Conservation (phyloP, 2,329 filamentous ascomycete species). For the Teratosphaeria gauchensis region DNA sequence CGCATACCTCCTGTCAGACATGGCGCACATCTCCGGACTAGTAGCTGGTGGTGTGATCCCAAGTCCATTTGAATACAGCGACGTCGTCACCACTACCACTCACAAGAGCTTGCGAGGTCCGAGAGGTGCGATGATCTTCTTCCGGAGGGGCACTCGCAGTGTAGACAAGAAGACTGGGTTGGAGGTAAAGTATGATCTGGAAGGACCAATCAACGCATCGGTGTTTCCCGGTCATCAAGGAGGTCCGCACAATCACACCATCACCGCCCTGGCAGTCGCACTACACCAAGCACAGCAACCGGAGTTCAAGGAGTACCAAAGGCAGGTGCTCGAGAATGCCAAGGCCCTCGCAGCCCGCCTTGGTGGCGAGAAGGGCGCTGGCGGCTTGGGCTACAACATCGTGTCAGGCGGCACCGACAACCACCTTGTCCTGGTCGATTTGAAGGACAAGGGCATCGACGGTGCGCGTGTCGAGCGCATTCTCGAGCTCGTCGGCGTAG, state of each 20-base stretch:
- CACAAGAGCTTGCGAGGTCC: conserved; percentile 96
- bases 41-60: conserved; percentile 87
- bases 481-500: conserved; percentile 94
- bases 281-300: conserved; percentile 83
- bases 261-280: conserved; percentile 87
- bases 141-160: conserved; percentile 79
- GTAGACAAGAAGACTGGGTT: conserved; percentile 77
- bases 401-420: conserved; percentile 95
- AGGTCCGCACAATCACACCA: conserved; percentile 97
- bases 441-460: conserved; percentile 81
- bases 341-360: conserved; percentile 69
- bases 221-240: conserved; percentile 98
- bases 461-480: conserved; percentile 92
- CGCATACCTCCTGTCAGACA: conserved; percentile 79
- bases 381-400: conserved; percentile 73
- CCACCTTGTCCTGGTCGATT: conserved; percentile 85
- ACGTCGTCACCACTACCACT: conserved; percentile 94
- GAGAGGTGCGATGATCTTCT: conserved; percentile 97
- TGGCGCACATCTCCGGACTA: conserved; percentile 94
- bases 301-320: conserved; percentile 89
- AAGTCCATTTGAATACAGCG: conserved; percentile 77
- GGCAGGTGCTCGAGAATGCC: conserved; percentile 81
- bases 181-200: conserved; percentile 80
- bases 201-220: conserved; percentile 86
- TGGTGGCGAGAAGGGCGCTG: conserved; percentile 59